Evolutionary conservation across 192 early-diverging fungal species (phyloP), one percentile per base, ranked within the genome.

Genomic region (Umbelopsis isabellina): DNA sequence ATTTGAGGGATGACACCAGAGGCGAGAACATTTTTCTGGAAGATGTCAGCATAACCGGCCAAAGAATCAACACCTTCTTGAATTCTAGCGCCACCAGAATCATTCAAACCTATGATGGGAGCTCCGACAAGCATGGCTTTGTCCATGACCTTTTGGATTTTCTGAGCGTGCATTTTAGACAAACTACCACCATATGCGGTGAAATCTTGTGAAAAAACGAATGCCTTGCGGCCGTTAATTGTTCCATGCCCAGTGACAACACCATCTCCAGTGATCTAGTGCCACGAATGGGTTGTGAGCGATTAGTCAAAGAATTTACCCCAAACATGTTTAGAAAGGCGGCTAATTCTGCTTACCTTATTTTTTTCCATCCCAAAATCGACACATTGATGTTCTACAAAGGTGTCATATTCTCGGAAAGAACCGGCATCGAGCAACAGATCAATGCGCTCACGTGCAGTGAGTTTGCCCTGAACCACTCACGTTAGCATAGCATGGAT

Each of bases 11-110:
- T 84, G 21, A 97, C 97, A 22, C 97, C 97, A 1, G 94, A 96
- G 4, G 92, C 92, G 68, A 92, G 68, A 27, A 97, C 97, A 75
- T 98, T 98, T 72, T 90, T 89, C 78, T 92, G 91, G 80, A 98
- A 98, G 71, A 98, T 98, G 71, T 98, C 95, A 16, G 95, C 95
- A 77, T 97, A 97, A 2, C 97, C 97, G 20, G 90, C 97, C 47
- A 98, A 83, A 27, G 95, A 96, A 68, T 95, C 95, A 3, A 98
- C 97, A 69, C 97, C 97, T 81, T 98, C 97, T 76, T 98, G 97
- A 69, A 98, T 98, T 74, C 97, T 89, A 20, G 97, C 97, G 72
- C 97, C 97, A 49, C 97, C 97, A 66, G 95, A 97, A 82, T 98
- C 97, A 73, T 98, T 95, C 23, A 98, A 78, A 1, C 97, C 97